These are phyloP conservation scores for Mortierella sp. DNA, from an alignment of 371 early-diverging fungal species.

Conservation along the genomic window DNA sequence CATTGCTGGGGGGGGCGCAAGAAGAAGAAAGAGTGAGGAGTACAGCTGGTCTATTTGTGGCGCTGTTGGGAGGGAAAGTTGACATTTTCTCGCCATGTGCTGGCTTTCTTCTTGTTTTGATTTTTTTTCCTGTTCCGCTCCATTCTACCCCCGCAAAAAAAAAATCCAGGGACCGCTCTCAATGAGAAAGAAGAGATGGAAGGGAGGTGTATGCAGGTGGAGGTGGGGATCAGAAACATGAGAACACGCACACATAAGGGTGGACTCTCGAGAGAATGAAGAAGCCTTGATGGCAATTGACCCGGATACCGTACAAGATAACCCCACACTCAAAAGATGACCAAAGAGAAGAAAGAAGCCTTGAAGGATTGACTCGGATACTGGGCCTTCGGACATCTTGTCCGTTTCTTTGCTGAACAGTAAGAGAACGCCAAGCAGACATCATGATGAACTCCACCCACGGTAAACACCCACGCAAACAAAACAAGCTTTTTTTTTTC, in stretches of 20 bases:
- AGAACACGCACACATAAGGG: no score
- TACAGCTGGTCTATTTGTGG: no score
- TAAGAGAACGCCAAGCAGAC: no score
- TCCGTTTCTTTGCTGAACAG: no score
- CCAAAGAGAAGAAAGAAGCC: no score
- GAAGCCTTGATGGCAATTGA: no score
- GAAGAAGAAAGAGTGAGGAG: no score
- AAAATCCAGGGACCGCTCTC: conserved; percentile 5
- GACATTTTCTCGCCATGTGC: conserved; percentile 14
- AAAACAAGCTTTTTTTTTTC: not conserved
- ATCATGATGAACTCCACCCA: not conserved
- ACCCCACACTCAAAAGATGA: no score
- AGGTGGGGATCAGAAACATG: not conserved
- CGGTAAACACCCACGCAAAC: not conserved
- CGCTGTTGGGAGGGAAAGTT: not conserved
- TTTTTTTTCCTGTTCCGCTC: not conserved
- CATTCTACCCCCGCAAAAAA: conserved; percentile 12
- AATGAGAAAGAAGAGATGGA: not conserved
- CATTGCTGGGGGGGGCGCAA: not conserved
- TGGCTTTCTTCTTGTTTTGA: not conserved
- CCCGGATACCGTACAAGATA: no score
- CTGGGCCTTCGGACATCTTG: no score
- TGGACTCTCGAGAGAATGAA: no score
- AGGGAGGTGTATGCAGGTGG: not conserved
- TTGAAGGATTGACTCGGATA: no score